These are phyloP conservation scores for Alternaria sp. DNA, from an alignment of 2,329 filamentous ascomycete species.

Conservation along the genomic window DNA sequence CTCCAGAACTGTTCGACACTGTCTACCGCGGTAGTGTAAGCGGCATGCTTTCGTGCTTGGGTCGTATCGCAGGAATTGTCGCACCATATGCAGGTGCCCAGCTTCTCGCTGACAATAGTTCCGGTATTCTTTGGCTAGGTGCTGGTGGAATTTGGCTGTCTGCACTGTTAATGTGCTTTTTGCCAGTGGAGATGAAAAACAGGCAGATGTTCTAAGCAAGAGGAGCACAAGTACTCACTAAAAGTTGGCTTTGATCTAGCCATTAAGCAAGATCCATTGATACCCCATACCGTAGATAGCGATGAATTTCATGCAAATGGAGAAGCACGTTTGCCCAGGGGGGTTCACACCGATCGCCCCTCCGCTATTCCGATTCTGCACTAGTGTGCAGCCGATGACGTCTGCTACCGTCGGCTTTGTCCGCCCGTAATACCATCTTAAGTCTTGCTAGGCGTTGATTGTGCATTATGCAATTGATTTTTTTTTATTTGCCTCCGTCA, in stretches of 20 bases:
- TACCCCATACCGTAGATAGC: background rate
- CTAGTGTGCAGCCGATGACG: background rate
- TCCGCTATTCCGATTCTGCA: background rate
- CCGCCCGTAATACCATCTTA: background rate
- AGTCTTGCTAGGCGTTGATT: background rate
- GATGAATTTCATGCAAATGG: background rate
- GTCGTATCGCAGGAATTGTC: slow-evolving; percentile 41
- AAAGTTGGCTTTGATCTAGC: background rate
- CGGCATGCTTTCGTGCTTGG: slow-evolving; percentile 43
- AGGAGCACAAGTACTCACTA: background rate
- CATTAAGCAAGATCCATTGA: background rate
- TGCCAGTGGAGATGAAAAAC: slow-evolving; percentile 44
- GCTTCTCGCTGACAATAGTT: slow-evolving; percentile 31
- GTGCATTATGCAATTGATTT: background rate
- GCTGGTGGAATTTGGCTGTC: slow-evolving; percentile 44
- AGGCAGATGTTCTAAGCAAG: slow-evolving; percentile 41
- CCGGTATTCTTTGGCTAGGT: slow-evolving; percentile 42
- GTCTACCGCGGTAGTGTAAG: slow-evolving; percentile 43
- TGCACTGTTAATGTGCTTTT: slow-evolving; percentile 39
- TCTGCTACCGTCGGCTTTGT: background rate
- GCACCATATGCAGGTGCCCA: slow-evolving; percentile 42
- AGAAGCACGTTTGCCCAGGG: background rate
- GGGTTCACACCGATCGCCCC: background rate
- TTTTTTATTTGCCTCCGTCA: background rate
- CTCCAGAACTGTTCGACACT: slow-evolving; percentile 42